phyloP scores from a whole-genome alignment of 805 yeast species.

The Pichia pseudocactophila region DNA sequence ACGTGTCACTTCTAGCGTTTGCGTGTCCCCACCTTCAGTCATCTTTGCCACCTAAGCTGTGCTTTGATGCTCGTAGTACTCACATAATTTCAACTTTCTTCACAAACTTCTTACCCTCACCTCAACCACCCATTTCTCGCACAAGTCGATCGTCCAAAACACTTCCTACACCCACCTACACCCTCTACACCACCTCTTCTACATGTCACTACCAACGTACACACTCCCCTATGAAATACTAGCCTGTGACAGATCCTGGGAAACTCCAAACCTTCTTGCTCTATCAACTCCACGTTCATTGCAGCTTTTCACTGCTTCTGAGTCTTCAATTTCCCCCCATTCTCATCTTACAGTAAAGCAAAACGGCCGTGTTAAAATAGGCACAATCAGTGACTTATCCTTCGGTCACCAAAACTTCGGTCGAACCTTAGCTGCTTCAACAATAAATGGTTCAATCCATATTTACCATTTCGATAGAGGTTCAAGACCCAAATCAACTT shows the following conservation, averaged over 20 bases:
- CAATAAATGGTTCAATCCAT: slow-evolving; percentile 40
- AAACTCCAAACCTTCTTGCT: slow-evolving; percentile 28
- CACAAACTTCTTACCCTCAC: too few species aligned
- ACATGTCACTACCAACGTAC: slow-evolving; percentile 7
- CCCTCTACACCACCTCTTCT: slow-evolving; percentile 14
- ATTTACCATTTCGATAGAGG: slow-evolving; percentile 25
- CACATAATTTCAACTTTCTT: too few species aligned
- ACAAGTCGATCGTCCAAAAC: neutral
- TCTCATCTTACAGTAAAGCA: slow-evolving; percentile 28
- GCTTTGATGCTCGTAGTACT: too few species aligned
- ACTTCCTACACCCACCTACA: neutral
- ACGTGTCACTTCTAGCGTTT: slow-evolving; percentile 1
- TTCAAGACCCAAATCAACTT: slow-evolving; percentile 21
- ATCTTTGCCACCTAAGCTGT: neutral
- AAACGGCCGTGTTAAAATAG: slow-evolving; percentile 26
- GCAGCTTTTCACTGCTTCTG: slow-evolving; percentile 31
- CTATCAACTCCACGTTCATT: slow-evolving; percentile 36
- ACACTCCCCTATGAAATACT: slow-evolving; percentile 24
- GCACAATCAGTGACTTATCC: slow-evolving; percentile 34
- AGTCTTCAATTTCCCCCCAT: slow-evolving; percentile 23
- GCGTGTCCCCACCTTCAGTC: neutral
- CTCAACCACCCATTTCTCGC: too few species aligned
- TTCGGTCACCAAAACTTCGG: slow-evolving; percentile 34
- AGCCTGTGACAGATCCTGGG: slow-evolving; percentile 27
- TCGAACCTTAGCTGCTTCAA: slow-evolving; percentile 34